Evolutionary conservation across 1,284 basidiomycete genomes (phyloP).

Genomic region (Stygiomarasmius scandens): DNA sequence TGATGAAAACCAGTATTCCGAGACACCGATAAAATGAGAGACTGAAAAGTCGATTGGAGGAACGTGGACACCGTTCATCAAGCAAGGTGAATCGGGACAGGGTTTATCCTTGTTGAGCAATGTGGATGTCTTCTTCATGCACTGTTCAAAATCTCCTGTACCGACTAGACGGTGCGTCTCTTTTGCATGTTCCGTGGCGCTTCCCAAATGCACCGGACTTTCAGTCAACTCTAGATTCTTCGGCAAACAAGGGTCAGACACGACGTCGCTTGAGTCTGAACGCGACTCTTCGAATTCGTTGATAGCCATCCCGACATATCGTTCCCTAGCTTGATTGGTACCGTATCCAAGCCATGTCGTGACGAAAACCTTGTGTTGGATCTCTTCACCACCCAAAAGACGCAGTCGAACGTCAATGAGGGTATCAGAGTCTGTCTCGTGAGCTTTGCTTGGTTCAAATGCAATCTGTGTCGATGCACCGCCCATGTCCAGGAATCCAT

Average conservation of each 20-base stretch:
- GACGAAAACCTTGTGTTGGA: constrained; percentile 93
- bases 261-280: constrained; percentile 37
- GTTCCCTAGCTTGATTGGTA: constrained; percentile 92
- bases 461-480: constrained; percentile 95
- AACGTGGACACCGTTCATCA: constrained; percentile 97
- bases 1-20: constrained; percentile 99
- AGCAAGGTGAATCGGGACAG: constrained; percentile 85
- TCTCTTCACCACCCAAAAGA: constrained; percentile 83
- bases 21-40: constrained; percentile 95
- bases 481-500: constrained; percentile 99
- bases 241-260: constrained; percentile 92
- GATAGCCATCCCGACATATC: constrained; percentile 79
- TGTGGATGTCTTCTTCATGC: constrained; percentile 74
- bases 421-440: constrained; percentile 56
- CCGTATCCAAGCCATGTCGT: constrained; percentile 99
- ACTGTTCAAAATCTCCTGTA: constrained; percentile 89
- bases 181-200: constrained; percentile 44
- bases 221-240: constrained; percentile 66
- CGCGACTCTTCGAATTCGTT: constrained; percentile 51
- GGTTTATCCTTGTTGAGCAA: constrained; percentile 86
- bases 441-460: constrained; percentile 77
- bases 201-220: constrained; percentile 45
- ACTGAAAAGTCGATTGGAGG: constrained; percentile 90
- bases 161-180: constrained; percentile 73
- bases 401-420: constrained; percentile 84